A percentile compares a stretch with the other conserved stretches of the same genome.
Evolutionary conservation across 2,329 filamentous ascomycete genomes (phyloP).

Genomic region (Epichloe festucae): DNA sequence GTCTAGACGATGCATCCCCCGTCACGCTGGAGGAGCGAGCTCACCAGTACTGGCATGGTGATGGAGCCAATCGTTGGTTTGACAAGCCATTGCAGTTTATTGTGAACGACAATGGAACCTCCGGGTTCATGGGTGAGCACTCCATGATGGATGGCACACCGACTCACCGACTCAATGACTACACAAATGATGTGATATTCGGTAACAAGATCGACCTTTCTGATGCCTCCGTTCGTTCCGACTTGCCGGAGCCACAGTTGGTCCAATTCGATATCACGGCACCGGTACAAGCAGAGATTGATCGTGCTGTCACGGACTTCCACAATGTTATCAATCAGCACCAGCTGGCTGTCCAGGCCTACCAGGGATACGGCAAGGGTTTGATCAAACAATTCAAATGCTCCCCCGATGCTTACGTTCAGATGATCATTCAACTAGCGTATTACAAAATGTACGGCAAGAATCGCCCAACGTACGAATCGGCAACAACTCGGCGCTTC

Average conservation of each 20-base stretch:
- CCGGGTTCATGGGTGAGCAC: conserved; percentile 97
- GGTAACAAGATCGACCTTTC: conserved; percentile 88
- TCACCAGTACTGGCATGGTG: conserved; percentile 95
- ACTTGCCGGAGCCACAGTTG: conserved; percentile 66
- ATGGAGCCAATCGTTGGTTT: conserved; percentile 90
- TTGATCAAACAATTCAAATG: conserved; percentile 99
- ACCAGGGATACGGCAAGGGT: conserved; percentile 95
- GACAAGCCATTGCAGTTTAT: conserved; percentile 99
- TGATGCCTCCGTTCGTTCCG: conserved; percentile 62
- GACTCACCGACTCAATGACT: conserved; percentile 93
- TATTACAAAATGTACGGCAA: conserved; percentile 99
- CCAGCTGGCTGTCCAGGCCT: conserved; percentile 85
- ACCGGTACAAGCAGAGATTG: conserved; percentile 64
- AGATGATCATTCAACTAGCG: conserved; percentile 96
- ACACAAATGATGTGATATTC: conserved; percentile 82
- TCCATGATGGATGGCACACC: conserved; percentile 99
- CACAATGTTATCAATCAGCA: conserved; percentile 69
- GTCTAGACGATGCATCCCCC: conserved; percentile 81
- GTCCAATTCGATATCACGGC: conserved; percentile 68
- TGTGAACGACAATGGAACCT: conserved; percentile 92
- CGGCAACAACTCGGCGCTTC: conserved; percentile 86
- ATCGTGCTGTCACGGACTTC: conserved; percentile 69
- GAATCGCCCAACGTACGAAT: conserved; percentile 96
- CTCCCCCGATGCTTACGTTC: conserved; percentile 92
- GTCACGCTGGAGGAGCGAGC: conserved; percentile 93